Conservation (phyloP, 169 alveolate genomes). For the Plasmodium ovale region DNA sequence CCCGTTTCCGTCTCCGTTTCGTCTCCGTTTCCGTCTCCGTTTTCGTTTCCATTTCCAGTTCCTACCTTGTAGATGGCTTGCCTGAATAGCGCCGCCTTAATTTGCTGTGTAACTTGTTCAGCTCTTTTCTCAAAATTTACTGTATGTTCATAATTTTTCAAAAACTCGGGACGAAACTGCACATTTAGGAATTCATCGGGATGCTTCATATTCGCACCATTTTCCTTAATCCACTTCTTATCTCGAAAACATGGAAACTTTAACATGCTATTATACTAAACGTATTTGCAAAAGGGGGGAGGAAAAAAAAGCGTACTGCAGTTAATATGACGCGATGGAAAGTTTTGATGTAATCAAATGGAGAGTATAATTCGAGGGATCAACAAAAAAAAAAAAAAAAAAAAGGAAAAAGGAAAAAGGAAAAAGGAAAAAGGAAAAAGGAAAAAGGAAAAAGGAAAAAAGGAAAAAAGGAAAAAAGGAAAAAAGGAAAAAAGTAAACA, state of each 20-base stretch:
- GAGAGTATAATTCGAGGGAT: background rate
- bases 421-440: background rate
- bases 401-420: background rate
- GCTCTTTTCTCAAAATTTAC: slow-evolving; percentile 34
- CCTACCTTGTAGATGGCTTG: slow-evolving; percentile 70
- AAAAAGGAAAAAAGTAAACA: slow-evolving; percentile 12
- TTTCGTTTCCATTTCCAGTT: background rate
- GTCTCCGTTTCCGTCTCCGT: background rate
- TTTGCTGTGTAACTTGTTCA: slow-evolving; percentile 36
- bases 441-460: background rate
- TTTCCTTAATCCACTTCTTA: slow-evolving; percentile 69
- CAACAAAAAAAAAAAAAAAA: background rate
- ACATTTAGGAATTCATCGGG: slow-evolving; percentile 65
- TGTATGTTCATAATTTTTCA: slow-evolving; percentile 57
- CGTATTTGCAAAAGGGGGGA: background rate
- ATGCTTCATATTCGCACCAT: slow-evolving; percentile 52
- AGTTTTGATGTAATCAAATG: slow-evolving; percentile 13
- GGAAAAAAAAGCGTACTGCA: background rate
- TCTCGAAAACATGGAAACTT: slow-evolving; percentile 73
- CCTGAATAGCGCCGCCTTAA: slow-evolving; percentile 58
- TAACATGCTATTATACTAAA: slow-evolving; percentile 31
- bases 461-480: background rate
- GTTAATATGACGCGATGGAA: background rate
- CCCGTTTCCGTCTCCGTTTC: background rate
- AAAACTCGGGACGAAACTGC: slow-evolving; percentile 69